A percentile compares a stretch with the other conserved stretches of the same genome.
Evolutionary conservation across 176 grass and related monocot species (phyloP).

Genomic region (Juncus effusus): DNA sequence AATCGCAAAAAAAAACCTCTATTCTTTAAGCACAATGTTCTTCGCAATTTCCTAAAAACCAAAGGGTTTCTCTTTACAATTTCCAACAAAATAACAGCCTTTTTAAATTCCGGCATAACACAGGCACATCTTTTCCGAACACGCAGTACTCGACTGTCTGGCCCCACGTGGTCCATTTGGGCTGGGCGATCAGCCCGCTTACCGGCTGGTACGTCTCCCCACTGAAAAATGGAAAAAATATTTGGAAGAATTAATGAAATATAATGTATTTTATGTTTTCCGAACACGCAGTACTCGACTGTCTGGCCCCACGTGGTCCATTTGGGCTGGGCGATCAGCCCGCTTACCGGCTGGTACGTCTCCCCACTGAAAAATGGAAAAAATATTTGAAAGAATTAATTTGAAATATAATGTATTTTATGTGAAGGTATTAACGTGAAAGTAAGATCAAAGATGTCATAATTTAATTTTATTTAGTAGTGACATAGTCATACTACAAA

Average conservation of each 20-base stretch:
- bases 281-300: constrained; percentile 96
- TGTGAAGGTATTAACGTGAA: too few relatives aligned
- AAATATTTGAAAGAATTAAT: not conserved
- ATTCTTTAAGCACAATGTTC: too few relatives aligned
- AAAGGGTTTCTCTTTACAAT: too few relatives aligned
- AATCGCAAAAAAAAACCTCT: too few relatives aligned
- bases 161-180: constrained; percentile 92
- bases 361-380: constrained; percentile 73
- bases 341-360: constrained; percentile 89
- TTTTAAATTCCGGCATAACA: too few relatives aligned
- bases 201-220: constrained; percentile 98
- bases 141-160: constrained; percentile 97
- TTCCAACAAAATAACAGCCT: too few relatives aligned
- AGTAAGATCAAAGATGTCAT: too few relatives aligned
- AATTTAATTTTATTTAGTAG: too few relatives aligned
- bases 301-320: constrained; percentile 97
- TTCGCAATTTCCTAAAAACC: too few relatives aligned
- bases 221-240: constrained; percentile 42
- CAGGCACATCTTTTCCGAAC: constrained; percentile 94
- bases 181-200: constrained; percentile 77
- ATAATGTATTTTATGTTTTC: too few relatives aligned
- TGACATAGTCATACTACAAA: too few relatives aligned
- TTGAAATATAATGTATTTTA: too few relatives aligned
- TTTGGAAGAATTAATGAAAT: not conserved
- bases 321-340: constrained; percentile 81